phyloP scores from a whole-genome alignment of 129 eudicot genomes.

The Centaurea solstitialis region DNA sequence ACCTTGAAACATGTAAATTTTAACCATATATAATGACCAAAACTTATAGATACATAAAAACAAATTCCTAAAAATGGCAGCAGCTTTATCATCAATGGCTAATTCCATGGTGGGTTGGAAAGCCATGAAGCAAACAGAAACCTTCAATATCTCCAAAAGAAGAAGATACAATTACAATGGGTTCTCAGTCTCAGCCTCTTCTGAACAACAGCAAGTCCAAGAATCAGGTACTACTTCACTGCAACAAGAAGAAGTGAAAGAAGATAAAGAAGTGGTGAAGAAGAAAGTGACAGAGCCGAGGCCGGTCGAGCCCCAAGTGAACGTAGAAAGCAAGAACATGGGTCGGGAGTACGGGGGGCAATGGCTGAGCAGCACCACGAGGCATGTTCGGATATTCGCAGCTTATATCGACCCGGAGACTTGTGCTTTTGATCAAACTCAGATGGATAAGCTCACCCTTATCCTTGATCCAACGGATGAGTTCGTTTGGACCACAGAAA shows the following conservation, averaged over 20 bases:
- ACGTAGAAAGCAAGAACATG: slow-evolving; percentile 83
- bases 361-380: slow-evolving; percentile 83
- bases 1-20: slow-evolving; percentile 16
- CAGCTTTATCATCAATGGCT: slow-evolving; percentile 66
- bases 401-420: slow-evolving; percentile 91
- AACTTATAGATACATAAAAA: neutral
- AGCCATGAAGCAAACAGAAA: slow-evolving; percentile 17
- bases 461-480: slow-evolving; percentile 86
- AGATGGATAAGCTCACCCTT: slow-evolving; percentile 85
- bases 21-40: slow-evolving; percentile 13
- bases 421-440: slow-evolving; percentile 79
- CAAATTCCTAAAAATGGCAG: slow-evolving; percentile 50
- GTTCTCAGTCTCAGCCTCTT: slow-evolving; percentile 40
- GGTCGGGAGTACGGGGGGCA: slow-evolving; percentile 70
- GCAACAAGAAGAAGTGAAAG: slow-evolving; percentile 42
- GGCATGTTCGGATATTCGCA: slow-evolving; percentile 85
- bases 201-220: slow-evolving; percentile 58
- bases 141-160: slow-evolving; percentile 15
- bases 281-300: slow-evolving; percentile 43
- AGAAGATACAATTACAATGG: neutral
- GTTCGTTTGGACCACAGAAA: slow-evolving; percentile 79
- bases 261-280: slow-evolving; percentile 15
- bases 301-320: slow-evolving; percentile 69
- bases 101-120: slow-evolving; percentile 51
- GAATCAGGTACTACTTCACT: slow-evolving; percentile 25